phyloP scores from a whole-genome alignment of 2,329 filamentous ascomycete species.

The Sarocladium oryzae region DNA sequence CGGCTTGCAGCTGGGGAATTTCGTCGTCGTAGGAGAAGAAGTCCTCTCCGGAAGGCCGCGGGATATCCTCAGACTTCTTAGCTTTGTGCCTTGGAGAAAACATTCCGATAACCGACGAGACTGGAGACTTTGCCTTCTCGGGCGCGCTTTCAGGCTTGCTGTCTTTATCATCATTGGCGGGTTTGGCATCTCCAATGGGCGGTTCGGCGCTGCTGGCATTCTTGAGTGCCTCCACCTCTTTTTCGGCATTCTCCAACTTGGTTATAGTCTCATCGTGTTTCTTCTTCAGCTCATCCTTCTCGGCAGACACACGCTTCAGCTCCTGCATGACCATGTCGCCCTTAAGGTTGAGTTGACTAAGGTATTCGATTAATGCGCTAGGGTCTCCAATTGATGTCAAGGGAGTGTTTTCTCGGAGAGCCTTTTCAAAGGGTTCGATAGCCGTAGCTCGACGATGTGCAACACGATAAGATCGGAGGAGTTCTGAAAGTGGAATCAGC shows the following conservation, averaged over 20 bases:
- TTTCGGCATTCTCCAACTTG: constrained; percentile 49
- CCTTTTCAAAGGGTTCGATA: constrained; percentile 90
- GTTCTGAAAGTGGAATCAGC: constrained; percentile 44
- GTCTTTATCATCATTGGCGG: constrained; percentile 27
- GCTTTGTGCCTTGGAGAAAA: constrained; percentile 42
- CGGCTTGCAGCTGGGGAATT: constrained; percentile 70
- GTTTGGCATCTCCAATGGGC: constrained; percentile 9
- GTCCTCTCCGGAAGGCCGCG: constrained; percentile 42
- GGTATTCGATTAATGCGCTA: constrained; percentile 76
- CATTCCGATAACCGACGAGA: constrained; percentile 40
- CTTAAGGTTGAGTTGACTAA: constrained; percentile 79
- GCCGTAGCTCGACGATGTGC: constrained; percentile 80
- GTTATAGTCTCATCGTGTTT: constrained; percentile 65
- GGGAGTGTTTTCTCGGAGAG: constrained; percentile 86
- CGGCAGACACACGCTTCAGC: constrained; percentile 75
- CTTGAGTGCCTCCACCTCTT: constrained; percentile 52
- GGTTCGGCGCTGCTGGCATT: constrained; percentile 20
- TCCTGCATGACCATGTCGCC: constrained; percentile 93
- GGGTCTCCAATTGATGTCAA: constrained; percentile 84
- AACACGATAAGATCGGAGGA: constrained; percentile 84
- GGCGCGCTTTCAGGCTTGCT: constrained; percentile 19
- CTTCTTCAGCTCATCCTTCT: constrained; percentile 74
- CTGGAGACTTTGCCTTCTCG: constrained; percentile 36
- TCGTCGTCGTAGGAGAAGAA: constrained; percentile 93
- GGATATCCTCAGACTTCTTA: constrained; percentile 23